Evolutionary conservation across 2,329 filamentous ascomycete species (phyloP), one percentile per base, ranked within the genome.

Genomic region (Alternaria arbusti): DNA sequence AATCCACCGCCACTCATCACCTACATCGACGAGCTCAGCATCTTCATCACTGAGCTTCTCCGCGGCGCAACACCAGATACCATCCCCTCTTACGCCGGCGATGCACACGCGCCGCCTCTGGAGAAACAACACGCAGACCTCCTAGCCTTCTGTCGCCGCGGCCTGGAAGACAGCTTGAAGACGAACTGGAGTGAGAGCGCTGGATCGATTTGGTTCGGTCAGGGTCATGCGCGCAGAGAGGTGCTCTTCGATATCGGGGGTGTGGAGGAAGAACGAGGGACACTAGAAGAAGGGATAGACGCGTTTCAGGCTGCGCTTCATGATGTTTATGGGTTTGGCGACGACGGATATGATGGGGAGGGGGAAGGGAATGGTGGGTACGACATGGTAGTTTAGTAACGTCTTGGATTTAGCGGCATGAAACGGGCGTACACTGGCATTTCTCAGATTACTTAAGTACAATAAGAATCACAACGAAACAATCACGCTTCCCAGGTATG

Each of bases 161-260:
- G 85, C 25, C 70, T 88, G 4, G 72, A 79, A 36, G 73, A 81
- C 1, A 81, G 81, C 44, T 68, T 88, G 17, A 74, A 71, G 23
- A 76, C 76, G 1, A 83, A 82, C 32, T 88, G 86, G 86, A 71
- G 66, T 6, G 81, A 81, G 25, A 59, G 59, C 13, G 45, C 54
- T 15, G 69, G 62, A 2, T 28, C 59, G 54, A 83, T 86, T 64
- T 86, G 81, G 69, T 82, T 87, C 30, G 80, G 81, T 22, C 77
- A 82, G 15, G 82, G 82, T 2, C 80, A 81, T 44, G 78, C 77
- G 11, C 81, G 79, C 15, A 83, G 81, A 63, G 83, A 85, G 63
- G 77, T 87, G 1, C 43, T 70, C 1, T 73, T 85, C 17, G 79
- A 81, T 25, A 57, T 81, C 15, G 73, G 69, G 5, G 63, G 52